A percentile compares a stretch with the other conserved stretches of the same genome.
Conservation (phyloP, 2,329 filamentous ascomycete genomes). For the Corniculantispora saksenae region DNA sequence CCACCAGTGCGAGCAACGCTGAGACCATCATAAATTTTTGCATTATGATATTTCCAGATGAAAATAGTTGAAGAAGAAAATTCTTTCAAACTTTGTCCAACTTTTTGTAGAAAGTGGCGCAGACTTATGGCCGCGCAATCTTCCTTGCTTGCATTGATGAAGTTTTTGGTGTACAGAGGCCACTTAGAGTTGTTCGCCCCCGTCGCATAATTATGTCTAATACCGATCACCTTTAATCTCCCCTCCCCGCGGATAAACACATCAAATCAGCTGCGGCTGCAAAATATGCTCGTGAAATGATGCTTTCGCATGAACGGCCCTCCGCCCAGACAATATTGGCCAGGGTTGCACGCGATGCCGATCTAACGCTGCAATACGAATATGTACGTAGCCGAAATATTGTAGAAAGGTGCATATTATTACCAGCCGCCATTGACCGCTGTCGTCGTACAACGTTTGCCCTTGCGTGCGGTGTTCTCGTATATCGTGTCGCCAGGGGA, state of each 20-base stretch:
- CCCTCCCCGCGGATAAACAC: not conserved
- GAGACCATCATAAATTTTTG: not conserved
- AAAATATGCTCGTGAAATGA: not conserved
- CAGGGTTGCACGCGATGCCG: not conserved
- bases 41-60: not conserved
- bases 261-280: not conserved
- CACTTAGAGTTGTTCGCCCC: too few relatives aligned
- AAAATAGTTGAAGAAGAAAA: too few relatives aligned
- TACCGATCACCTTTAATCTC: not conserved
- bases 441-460: not conserved
- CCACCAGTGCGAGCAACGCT: not conserved
- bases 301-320: not conserved
- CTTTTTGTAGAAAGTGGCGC: too few relatives aligned
- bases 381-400: conserved; percentile 5
- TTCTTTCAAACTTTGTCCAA: too few relatives aligned
- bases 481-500: not conserved
- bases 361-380: not conserved
- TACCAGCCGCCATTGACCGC: not conserved
- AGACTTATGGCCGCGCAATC: too few relatives aligned
- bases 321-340: not conserved
- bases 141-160: too few relatives aligned
- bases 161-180: too few relatives aligned
- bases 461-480: not conserved
- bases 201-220: not conserved
- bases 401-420: not conserved